Evolutionary conservation across 805 yeast genomes (phyloP), one percentile per base, ranked within the genome.

Genomic region (Candida vaughaniae): DNA sequence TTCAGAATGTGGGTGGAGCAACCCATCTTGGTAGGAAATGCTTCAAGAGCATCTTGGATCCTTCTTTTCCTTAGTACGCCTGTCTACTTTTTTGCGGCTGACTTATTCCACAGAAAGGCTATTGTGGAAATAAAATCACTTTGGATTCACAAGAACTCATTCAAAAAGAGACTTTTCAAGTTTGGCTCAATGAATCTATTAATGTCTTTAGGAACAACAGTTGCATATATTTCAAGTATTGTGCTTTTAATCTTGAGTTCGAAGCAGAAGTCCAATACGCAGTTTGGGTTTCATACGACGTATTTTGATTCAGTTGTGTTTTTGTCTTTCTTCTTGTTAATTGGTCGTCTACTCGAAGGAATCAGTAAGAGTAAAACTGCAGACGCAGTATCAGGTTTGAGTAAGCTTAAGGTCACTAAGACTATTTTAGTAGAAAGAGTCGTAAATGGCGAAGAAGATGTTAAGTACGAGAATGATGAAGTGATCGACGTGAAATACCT

Each of bases 281-380:
- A 45, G n/a, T 48, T 46, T 51, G 82, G 77, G 1, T 69, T 71
- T 41, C 69, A 77, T 11, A 80, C 87, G 3, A 80, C 85, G 0
- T 85, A 82, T 49, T 85, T 85, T 53, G 95, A 85, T 51, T 80
- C 90, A 4, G 91, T 84, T 19, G 86, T 85, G 3, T 85, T 85
- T 51, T 64, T 85, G 45, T 75, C 89, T 0, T 77, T 85, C 50
- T 85, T 85, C 57, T 60, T 85, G 38, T 64, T 85, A 32, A 77
- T 82, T 41, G 95, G 95, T 1, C 70, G 87, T 29, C 62, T 81
- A 19, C 64, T 85, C 32, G 91, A 85, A 55, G 69, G 82, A 19
- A 71, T 71, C 45, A 78, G 90, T 1, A 85, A 82, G 52, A 66
- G 72, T 20, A 78, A 78, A 49, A 82, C 90, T 1, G 80, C 88